These are phyloP conservation scores for Turritis glabra DNA, from an alignment of 345 rosid genomes.

Conservation along the genomic window DNA sequence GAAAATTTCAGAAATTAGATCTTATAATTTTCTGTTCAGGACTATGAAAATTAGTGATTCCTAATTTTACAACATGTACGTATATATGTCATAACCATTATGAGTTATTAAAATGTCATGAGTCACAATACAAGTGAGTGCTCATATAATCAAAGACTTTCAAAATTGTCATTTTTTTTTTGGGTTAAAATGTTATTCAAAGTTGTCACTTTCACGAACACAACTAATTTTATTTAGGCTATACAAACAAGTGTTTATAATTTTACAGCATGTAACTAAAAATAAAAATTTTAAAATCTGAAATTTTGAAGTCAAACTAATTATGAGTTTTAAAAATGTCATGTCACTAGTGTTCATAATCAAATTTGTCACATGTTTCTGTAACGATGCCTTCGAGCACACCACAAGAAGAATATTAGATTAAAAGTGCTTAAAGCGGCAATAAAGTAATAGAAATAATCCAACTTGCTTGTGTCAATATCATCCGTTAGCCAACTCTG, in stretches of 20 bases:
- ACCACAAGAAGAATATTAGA: conserved; percentile 46
- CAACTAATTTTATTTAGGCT: no score
- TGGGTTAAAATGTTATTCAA: no score
- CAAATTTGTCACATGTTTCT: conserved; percentile 29
- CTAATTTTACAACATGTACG: neutral
- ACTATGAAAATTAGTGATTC: neutral
- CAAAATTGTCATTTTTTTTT: neutral
- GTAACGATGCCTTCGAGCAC: conserved; percentile 47
- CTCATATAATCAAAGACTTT: neutral
- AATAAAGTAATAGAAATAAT: conserved; percentile 58
- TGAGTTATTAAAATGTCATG: neutral
- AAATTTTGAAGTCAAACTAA: neutral
- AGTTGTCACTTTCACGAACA: neutral
- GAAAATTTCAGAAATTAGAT: neutral
- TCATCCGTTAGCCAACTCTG: conserved; percentile 57
- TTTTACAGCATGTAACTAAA: neutral
- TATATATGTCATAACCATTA: neutral
- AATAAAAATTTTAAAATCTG: neutral
- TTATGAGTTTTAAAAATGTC: neutral
- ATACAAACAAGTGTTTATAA: no score
- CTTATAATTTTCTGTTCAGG: neutral
- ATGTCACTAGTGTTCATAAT: neutral
- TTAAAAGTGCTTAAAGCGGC: conserved; percentile 56
- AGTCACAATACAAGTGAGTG: neutral
- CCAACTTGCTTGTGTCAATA: conserved; percentile 53